Evolutionary conservation across 306 rosid genomes (phyloP), one percentile per base, ranked within the genome.

Genomic region (Notholithocarpus densiflorus): DNA sequence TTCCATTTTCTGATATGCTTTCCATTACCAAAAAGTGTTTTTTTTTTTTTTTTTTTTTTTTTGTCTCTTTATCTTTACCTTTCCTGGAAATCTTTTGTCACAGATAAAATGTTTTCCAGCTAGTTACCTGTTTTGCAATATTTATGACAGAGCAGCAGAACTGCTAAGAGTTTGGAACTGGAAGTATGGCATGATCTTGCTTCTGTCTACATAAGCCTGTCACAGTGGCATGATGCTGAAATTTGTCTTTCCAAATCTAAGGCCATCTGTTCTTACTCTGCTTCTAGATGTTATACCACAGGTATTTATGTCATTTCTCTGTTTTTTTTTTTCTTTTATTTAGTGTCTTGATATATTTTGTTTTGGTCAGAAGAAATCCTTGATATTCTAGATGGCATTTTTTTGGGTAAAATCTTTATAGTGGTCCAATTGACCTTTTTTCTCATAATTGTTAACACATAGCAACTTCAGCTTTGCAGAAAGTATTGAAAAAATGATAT

Each of bases 101-200:
- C 29, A 71, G 70, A 75, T 56, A 69, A 43, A 56, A 74, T 75
- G 53, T 56, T 68, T 72, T 66, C 64, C 52, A 14, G 76, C 56
- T 45, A 70, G 73, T 83, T 71, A 80, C 56, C 61, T 43, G n/a
- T 48, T 76, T 57, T 45, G 53, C 45, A 29, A 29, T 65, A 52
- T 62, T 23, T 66, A 78, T 80, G 85, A 76, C 93, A 95, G 97
- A 84, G 86, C 62, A 76, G 71, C 48, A 82, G 83, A 87, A 86
- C 82, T 48, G 83, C 75, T 31, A 85, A 86, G 87, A 90, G 86
- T 77, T 83, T 93, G 86, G 93, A 96, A 87, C 37, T 84, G 86
- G 96, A 93, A 83, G 81, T 85, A 78, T 96, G 97, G 98, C 94
- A 90, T 83, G 98, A 91, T 73, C 88, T 96, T 79, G 91, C 98